Conservation (phyloP, 352 stramenopile genomes). For the Pythium pyrilobum region DNA sequence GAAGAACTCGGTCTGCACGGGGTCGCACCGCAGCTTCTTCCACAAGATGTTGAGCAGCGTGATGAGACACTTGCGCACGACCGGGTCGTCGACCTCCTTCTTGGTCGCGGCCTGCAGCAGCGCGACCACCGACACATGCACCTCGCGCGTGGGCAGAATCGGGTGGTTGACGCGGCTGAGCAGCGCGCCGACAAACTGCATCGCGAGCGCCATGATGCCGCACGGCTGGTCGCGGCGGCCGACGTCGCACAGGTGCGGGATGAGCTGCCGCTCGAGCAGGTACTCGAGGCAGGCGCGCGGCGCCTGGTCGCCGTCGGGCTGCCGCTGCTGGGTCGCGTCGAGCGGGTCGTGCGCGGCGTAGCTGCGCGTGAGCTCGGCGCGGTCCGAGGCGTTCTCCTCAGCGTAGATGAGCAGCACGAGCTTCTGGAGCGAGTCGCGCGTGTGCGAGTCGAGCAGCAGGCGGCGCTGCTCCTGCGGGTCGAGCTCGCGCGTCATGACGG, state of each 20-base stretch:
- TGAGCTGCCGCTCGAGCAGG: slow-evolving; percentile 77
- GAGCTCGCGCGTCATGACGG: slow-evolving; percentile 56
- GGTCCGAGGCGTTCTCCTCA: slow-evolving; percentile 74
- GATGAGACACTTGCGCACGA: slow-evolving; percentile 83
- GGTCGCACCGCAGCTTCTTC: slow-evolving; percentile 81
- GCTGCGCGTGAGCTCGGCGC: slow-evolving; percentile 48
- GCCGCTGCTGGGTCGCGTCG: slow-evolving; percentile 1
- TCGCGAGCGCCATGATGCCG: slow-evolving; percentile 80
- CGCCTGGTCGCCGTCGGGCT: slow-evolving; percentile 23
- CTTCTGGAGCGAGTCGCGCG: slow-evolving; percentile 77
- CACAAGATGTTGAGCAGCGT: slow-evolving; percentile 77
- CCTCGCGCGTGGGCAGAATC: slow-evolving; percentile 71
- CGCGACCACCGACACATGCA: slow-evolving; percentile 74
- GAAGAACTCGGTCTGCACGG: slow-evolving; percentile 86
- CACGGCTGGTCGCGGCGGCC: slow-evolving; percentile 61
- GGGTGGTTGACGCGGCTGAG: slow-evolving; percentile 81
- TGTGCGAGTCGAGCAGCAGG: slow-evolving; percentile 73
- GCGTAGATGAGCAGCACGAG: slow-evolving; percentile 84
- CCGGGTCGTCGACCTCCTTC: slow-evolving; percentile 74
- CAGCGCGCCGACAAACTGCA: slow-evolving; percentile 79
- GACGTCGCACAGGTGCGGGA: slow-evolving; percentile 72
- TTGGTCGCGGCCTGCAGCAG: slow-evolving; percentile 77
- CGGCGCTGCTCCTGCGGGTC: slow-evolving; percentile 67
- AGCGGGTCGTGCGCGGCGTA: slow-evolving; percentile 17
- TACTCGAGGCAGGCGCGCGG: slow-evolving; percentile 77